These are phyloP conservation scores for Pholiota adiposa DNA, from an alignment of 1,284 basidiomycete genomes.

Conservation along the genomic window DNA sequence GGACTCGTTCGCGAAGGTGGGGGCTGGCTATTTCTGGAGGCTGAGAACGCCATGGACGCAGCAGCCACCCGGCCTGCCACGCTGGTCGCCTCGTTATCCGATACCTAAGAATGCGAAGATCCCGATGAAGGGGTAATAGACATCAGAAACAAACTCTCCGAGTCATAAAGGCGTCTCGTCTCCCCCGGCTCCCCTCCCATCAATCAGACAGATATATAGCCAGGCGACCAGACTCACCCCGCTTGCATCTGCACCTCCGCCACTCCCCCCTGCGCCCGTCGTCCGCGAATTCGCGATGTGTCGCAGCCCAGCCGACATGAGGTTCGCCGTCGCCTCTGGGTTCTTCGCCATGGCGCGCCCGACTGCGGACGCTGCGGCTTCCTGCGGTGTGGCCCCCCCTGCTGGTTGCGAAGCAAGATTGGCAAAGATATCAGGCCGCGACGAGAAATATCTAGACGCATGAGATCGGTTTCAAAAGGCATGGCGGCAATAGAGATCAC, in stretches of 20 bases:
- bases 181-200: slow-evolving; percentile 14
- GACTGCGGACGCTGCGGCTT: slow-evolving; percentile 48
- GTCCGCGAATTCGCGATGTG: slow-evolving; percentile 30
- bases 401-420: slow-evolving; percentile 24
- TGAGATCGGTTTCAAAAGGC: slow-evolving; percentile 14
- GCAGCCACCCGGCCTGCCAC: slow-evolving; percentile 55
- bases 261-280: slow-evolving; percentile 1
- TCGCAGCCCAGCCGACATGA: slow-evolving; percentile 48
- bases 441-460: slow-evolving; percentile 67
- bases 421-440: slow-evolving; percentile 68
- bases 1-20: slow-evolving; percentile 22
- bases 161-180: slow-evolving; percentile 11
- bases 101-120: slow-evolving; percentile 30
- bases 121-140: slow-evolving; percentile 8
- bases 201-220: slow-evolving; percentile 21
- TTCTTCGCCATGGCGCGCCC: slow-evolving; percentile 51
- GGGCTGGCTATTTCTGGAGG: slow-evolving; percentile 26
- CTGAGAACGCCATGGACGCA: slow-evolving; percentile 47
- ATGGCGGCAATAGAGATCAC: slow-evolving; percentile 16
- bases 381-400: slow-evolving; percentile 24
- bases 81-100: slow-evolving; percentile 39
- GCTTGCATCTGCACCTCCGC: slow-evolving; percentile 16
- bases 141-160: slow-evolving; percentile 19
- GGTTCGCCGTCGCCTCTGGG: slow-evolving; percentile 44
- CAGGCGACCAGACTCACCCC: slow-evolving; percentile 25